Evolutionary conservation across 148 eudicot species (phyloP).

Genomic region (Chenopodium formosanum): DNA sequence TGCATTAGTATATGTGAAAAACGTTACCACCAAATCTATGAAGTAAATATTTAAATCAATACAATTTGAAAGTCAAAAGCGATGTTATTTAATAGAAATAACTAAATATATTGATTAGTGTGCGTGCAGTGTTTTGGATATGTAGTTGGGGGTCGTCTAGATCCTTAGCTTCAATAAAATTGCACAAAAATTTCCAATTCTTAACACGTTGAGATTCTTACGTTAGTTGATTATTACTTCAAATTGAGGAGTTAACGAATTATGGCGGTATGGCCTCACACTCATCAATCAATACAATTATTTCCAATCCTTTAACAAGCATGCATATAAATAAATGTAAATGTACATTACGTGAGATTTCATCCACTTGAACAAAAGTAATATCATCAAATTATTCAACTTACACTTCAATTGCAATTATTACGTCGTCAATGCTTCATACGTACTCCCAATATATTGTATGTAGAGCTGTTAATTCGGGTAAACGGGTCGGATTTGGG

Average conservation of each 20-base stretch:
- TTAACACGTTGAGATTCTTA: slow-evolving; percentile 8
- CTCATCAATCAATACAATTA: background rate
- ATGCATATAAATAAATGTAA: background rate
- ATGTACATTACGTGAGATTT: background rate
- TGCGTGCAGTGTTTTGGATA: background rate
- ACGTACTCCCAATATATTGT: no score
- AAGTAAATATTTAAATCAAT: no score
- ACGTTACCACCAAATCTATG: no score
- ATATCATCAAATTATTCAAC: background rate
- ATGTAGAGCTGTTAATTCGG: background rate
- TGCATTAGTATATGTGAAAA: no score
- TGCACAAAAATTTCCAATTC: background rate
- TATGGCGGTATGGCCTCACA: background rate
- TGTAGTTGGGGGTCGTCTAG: no score
- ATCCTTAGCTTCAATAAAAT: background rate
- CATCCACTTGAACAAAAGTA: background rate
- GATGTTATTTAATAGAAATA: background rate
- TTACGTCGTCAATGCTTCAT: background rate
- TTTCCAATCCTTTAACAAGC: background rate
- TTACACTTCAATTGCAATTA: background rate
- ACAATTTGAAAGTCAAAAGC: background rate
- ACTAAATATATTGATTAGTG: background rate
- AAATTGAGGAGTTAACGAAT: background rate
- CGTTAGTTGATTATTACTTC: background rate
- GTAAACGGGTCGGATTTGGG: no score